Percentiles rank a stretch among this genome's conserved stretches.
Evolutionary conservation across 805 yeast genomes (phyloP).

Genomic region (Nakazawaea ernobii): DNA sequence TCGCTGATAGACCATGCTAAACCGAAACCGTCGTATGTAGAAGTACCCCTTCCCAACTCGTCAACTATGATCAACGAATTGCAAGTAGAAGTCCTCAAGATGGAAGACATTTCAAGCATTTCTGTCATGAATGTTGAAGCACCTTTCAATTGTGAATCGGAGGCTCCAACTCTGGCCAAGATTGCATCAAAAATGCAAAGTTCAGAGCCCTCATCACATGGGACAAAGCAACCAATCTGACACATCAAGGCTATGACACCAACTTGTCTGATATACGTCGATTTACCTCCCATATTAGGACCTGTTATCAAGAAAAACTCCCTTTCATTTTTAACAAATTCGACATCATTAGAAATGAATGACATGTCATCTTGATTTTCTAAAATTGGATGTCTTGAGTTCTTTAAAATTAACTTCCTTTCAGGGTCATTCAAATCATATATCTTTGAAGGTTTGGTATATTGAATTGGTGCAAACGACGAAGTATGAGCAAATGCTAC

Average conservation of each 20-base stretch:
- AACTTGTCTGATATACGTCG: conserved; percentile 84
- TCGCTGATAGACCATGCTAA: conserved; percentile 96
- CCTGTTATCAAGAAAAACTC: conserved; percentile 88
- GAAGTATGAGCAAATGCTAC: conserved; percentile 81
- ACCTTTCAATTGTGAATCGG: conserved; percentile 95
- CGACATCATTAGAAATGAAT: conserved; percentile 91
- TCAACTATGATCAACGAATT: conserved; percentile 85
- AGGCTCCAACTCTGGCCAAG: conserved; percentile 96
- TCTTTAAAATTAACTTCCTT: conserved; percentile 50
- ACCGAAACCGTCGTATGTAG: conserved; percentile 96
- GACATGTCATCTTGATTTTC: conserved; percentile 87
- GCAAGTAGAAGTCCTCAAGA: conserved; percentile 69
- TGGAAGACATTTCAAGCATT: conserved; percentile 90
- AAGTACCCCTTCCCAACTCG: conserved; percentile 93
- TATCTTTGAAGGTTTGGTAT: conserved; percentile 67
- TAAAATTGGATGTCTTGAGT: conserved; percentile 92
- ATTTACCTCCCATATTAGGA: conserved; percentile 97
- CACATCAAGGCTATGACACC: conserved; percentile 86
- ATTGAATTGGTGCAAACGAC: conserved; percentile 77
- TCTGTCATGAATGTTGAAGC: conserved; percentile 96
- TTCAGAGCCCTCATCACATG: conserved; percentile 68
- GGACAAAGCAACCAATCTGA: conserved; percentile 87
- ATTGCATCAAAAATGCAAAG: conserved; percentile 85
- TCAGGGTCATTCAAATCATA: conserved; percentile 35
- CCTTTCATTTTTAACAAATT: conserved; percentile 44